Conservation (phyloP, 495 filamentous ascomycete species). For the Elasticomyces elasticus region DNA sequence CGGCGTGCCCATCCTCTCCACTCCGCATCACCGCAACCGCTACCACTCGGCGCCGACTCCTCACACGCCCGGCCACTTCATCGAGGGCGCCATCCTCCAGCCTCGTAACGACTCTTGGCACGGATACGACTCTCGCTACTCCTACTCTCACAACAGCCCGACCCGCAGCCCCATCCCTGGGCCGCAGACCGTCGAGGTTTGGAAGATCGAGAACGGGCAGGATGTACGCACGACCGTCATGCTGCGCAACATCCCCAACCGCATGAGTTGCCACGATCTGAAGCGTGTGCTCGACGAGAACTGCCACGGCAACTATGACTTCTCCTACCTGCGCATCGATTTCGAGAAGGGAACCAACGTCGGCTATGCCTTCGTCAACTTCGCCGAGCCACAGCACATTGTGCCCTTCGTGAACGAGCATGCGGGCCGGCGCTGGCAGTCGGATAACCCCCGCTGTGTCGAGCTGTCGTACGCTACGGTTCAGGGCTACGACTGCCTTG, state of each 20-base stretch:
- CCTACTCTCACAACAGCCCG: background rate
- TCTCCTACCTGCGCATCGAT: constrained; percentile 85
- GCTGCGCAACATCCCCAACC: constrained; percentile 92
- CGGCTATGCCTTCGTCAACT: constrained; percentile 97
- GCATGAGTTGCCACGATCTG: constrained; percentile 61
- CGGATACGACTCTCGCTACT: background rate
- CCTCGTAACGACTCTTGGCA: constrained; percentile 4
- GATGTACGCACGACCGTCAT: constrained; percentile 47
- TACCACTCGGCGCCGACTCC: background rate
- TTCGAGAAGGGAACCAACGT: constrained; percentile 50
- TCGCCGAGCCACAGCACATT: constrained; percentile 56
- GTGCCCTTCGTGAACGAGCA: constrained; percentile 15
- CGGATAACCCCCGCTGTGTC: constrained; percentile 57
- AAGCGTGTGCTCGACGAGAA: constrained; percentile 71
- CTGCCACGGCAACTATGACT: constrained; percentile 76
- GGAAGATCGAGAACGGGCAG: constrained; percentile 12
- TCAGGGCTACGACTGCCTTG: constrained; percentile 79
- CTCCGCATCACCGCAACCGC: background rate
- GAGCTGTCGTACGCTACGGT: constrained; percentile 92
- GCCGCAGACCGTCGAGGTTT: constrained; percentile 9
- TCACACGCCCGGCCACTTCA: background rate
- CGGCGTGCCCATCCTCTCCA: background rate
- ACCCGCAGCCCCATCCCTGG: background rate
- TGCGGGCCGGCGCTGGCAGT: constrained; percentile 48
- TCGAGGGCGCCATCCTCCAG: background rate